Evolutionary conservation across 495 filamentous ascomycete genomes (phyloP), one percentile per base, ranked within the genome.

Genomic region (Jackrogersella multiformis): DNA sequence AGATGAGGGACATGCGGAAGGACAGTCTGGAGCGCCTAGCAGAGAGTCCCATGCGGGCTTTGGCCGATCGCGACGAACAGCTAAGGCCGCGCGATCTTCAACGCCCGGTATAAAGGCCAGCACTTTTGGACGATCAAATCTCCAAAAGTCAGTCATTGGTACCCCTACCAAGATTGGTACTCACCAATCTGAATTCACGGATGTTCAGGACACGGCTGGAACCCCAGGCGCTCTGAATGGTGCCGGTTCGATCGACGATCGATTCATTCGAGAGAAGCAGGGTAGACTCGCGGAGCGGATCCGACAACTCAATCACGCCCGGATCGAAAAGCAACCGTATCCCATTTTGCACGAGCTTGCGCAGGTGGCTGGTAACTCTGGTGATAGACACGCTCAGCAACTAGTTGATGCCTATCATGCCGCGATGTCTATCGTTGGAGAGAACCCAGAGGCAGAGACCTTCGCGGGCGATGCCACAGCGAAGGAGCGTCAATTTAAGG

Each of bases 101-200:
- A 56, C 79, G 48, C 61, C 74, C 54, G 70, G 72, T 62, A 36
- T 78, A 57, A 82, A 82, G 30, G 74, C 83, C 58, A 92, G 89
- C 78, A 80, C 86, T 7, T 91, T 96, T 73, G 92, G 92, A 5
- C 82, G 87, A 16, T 91, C 91, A 21, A 84, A 77, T 39, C 71
- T 92, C 69, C 87, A 91, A 58, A 90, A 87, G 66, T 96, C 93
- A 12, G 90, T 97, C 24, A 92, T 97, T 74, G 94, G 94, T 16
- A 86, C 87, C 36, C 89, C 91, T 13, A 86, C 82, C 35, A 81
- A 81, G 61, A 85, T 90, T 42, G 76, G 81, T 70, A 54, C 81
- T 60, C 77, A 86, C 60, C 83, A 86, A 51, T 72, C 85, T 64
- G 70, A 82, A 42, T 94, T 94, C 71, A 84, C 87, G 7, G 91